These are phyloP conservation scores for Penicillium sp. DNA, from an alignment of 2,329 filamentous ascomycete genomes.

Conservation along the genomic window DNA sequence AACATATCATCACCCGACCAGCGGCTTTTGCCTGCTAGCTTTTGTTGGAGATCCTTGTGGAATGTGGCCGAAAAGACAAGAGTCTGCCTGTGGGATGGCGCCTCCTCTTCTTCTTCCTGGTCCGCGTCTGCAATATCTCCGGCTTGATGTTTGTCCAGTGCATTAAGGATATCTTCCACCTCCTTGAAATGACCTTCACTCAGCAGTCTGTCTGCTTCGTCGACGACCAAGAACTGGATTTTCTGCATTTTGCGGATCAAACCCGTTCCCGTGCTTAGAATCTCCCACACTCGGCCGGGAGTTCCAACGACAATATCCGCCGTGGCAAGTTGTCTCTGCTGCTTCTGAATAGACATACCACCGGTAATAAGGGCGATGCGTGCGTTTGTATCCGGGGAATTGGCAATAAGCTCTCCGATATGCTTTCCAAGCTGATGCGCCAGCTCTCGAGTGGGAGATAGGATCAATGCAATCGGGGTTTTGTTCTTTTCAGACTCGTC, in stretches of 20 bases:
- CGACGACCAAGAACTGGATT: constrained; percentile 81
- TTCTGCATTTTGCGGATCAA: constrained; percentile 68
- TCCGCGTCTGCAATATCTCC: constrained; percentile 30
- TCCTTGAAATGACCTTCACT: constrained; percentile 96
- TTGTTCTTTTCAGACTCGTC: constrained; percentile 37
- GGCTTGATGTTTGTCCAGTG: constrained; percentile 66
- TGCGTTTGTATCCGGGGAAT: constrained; percentile 59
- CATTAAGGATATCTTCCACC: constrained; percentile 78
- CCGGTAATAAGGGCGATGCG: constrained; percentile 83
- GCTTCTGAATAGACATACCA: constrained; percentile 90
- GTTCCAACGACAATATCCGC: constrained; percentile 94
- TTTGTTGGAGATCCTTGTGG: constrained; percentile 85
- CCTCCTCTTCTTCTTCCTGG: constrained; percentile 45
- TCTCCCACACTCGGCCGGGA: constrained; percentile 90
- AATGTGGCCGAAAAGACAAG: constrained; percentile 97
- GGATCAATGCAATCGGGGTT: constrained; percentile 69
- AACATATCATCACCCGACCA: constrained; percentile 58
- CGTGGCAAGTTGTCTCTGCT: constrained; percentile 76
- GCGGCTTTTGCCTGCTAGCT: constrained; percentile 74
- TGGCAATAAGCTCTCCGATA: constrained; percentile 69
- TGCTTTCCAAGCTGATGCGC: constrained; percentile 89
- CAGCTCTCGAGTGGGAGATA: constrained; percentile 89
- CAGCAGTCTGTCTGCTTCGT: constrained; percentile 89
- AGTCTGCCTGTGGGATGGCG: constrained; percentile 64
- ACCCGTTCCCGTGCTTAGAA: constrained; percentile 72